A percentile compares a stretch with the other conserved stretches of the same genome.
Conservation (phyloP, 169 alveolate genomes). For the Cystoisospora suis region DNA sequence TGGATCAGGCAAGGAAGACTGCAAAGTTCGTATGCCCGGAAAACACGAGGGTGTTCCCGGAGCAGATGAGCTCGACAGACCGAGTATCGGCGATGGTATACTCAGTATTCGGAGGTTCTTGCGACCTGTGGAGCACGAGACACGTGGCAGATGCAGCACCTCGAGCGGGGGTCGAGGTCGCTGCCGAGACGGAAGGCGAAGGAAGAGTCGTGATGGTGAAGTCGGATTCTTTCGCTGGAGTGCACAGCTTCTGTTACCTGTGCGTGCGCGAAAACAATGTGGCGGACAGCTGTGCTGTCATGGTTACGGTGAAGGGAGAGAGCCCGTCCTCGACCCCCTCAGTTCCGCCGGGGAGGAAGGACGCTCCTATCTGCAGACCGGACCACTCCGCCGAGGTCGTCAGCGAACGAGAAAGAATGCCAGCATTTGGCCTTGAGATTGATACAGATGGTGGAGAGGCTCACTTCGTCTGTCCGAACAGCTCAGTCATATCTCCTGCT, state of each 20-base stretch:
- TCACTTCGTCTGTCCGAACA: neutral
- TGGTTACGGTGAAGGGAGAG: slow-evolving; percentile 3
- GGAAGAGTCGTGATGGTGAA: too few species aligned
- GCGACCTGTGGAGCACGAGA: slow-evolving; percentile 7
- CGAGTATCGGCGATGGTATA: neutral
- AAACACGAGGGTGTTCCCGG: neutral
- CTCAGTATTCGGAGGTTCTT: neutral
- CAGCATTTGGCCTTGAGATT: neutral
- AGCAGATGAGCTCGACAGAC: neutral
- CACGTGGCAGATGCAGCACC: neutral
- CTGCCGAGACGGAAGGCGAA: too few species aligned
- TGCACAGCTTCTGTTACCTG: neutral
- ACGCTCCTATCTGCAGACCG: neutral
- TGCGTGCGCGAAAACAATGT: slow-evolving; percentile 1
- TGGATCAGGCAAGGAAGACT: neutral
- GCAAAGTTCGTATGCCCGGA: neutral
- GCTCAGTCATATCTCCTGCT: neutral
- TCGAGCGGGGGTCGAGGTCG: too few species aligned
- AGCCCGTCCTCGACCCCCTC: neutral
- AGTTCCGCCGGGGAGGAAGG: neutral
- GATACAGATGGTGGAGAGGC: neutral
- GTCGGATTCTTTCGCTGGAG: too few species aligned
- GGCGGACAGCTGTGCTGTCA: slow-evolving; percentile 30
- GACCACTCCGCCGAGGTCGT: neutral
- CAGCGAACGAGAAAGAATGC: neutral